Conservation (phyloP, 768 basidiomycete species). For the Tricholoma matsutake region DNA sequence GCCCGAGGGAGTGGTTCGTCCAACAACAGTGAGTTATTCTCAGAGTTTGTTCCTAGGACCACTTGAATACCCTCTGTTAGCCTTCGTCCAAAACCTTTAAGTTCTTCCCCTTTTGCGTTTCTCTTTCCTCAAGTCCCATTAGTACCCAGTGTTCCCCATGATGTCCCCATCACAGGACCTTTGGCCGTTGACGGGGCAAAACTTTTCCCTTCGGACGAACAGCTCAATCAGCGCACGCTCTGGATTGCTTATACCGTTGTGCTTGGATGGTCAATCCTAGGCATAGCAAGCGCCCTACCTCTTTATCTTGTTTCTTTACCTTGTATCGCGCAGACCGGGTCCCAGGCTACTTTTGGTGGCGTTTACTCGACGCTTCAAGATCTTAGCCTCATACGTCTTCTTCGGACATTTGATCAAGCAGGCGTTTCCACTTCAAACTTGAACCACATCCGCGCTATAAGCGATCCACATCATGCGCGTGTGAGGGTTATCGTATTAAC, state of each 20-base stretch:
- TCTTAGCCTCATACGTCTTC: slow-evolving; percentile 71
- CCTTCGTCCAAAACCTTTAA: slow-evolving; percentile 60
- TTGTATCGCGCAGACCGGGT: slow-evolving; percentile 56
- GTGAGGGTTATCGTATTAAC: slow-evolving; percentile 68
- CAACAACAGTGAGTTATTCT: slow-evolving; percentile 55
- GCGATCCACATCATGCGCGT: slow-evolving; percentile 35
- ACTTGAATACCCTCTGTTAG: slow-evolving; percentile 32
- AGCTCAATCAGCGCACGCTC: slow-evolving; percentile 66
- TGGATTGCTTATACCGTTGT: slow-evolving; percentile 64
- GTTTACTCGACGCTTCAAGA: slow-evolving; percentile 69
- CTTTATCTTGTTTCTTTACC: slow-evolving; percentile 67
- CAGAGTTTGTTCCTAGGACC: background rate
- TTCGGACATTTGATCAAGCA: slow-evolving; percentile 54
- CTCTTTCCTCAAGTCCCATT: slow-evolving; percentile 68
- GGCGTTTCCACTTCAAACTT: slow-evolving; percentile 31
- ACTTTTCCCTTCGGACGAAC: slow-evolving; percentile 72
- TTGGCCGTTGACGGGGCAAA: slow-evolving; percentile 48
- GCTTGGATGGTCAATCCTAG: slow-evolving; percentile 65
- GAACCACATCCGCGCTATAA: slow-evolving; percentile 33
- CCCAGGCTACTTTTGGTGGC: slow-evolving; percentile 47
- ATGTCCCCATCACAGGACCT: slow-evolving; percentile 53
- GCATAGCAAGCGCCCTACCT: slow-evolving; percentile 69
- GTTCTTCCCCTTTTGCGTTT: slow-evolving; percentile 61
- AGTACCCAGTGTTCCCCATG: slow-evolving; percentile 53
- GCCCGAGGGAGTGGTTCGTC: slow-evolving; percentile 74